These are phyloP conservation scores for Scopulariopsis brevicaulis DNA, from an alignment of 2,329 filamentous ascomycete species.

Conservation along the genomic window DNA sequence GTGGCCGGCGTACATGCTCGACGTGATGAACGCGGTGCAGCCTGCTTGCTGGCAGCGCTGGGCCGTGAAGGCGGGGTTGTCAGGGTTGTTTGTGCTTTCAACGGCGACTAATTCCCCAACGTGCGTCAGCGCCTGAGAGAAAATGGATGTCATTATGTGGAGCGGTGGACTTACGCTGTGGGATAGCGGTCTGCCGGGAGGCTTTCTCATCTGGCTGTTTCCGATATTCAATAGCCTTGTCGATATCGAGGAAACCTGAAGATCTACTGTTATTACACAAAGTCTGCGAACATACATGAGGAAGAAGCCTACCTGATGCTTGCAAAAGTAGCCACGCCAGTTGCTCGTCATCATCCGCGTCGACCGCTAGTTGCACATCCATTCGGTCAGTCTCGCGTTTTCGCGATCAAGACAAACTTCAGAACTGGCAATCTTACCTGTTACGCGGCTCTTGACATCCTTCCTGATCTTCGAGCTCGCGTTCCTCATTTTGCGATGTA, in stretches of 20 bases:
- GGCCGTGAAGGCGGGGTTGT: constrained; percentile 10
- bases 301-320: neutral
- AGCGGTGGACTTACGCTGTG: constrained; percentile 8
- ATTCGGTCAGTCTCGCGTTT: neutral
- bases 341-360: constrained; percentile 7
- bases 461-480: constrained; percentile 10
- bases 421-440: constrained; percentile 7
- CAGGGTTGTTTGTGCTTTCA: constrained; percentile 5
- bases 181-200: constrained; percentile 13
- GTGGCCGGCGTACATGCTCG: constrained; percentile 13
- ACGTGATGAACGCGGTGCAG: constrained; percentile 10
- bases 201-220: constrained; percentile 11
- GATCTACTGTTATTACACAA: neutral
- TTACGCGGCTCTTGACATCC: constrained; percentile 13
- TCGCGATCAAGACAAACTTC: neutral
- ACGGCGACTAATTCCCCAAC: constrained; percentile 7
- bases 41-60: constrained; percentile 7
- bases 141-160: neutral
- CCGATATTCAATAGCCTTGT: constrained; percentile 23
- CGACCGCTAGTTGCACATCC: neutral
- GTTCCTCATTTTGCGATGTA: neutral
- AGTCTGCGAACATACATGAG: neutral
- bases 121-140: neutral
- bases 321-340: constrained; percentile 18
- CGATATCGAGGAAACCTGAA: constrained; percentile 22